Base-by-base conservation (phyloP, 2,329 filamentous ascomycete species). In the Alternaria novae-zelandiae region DNA sequence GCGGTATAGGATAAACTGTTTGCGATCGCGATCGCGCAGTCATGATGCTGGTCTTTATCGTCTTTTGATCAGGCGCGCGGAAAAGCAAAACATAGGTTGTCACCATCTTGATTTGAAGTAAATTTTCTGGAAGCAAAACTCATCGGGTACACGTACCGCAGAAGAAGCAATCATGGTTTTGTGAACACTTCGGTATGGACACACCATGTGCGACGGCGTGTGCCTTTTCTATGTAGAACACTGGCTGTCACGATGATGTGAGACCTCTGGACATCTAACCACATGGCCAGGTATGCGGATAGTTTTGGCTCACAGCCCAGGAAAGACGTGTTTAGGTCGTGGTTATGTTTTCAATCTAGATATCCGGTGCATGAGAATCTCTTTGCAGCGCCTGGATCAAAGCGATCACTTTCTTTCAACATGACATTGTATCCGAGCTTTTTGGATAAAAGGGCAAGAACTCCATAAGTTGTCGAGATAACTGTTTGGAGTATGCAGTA, bases 261-360 rank as follows among this genome's bases (percentile, higher is more conserved):
- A 32, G 15, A 36, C 6, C 32, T 36, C 15, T 36, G 7, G 3
- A 36, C 7, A 36, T n/a, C 7, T 36, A n/a, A n/a, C 32, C 15
- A 36, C 15, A 8, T 0, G 0, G 32, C 15, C 7, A n/a, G 1
- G 32, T n/a, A n/a, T 2, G 2, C 11, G 7, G 7, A 1, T n/a
- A 5, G 1, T 32, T 41, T 10, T 17, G n/a, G n/a, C 36, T 17
- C 1, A 17, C 36, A 11, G 36, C n/a, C 1, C 36, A 3, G n/a
- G 36, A 17, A 41, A 41, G 36, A 41, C 36, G 11, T 41, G 15
- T 5, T 5, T 9, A 4, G 32, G 36, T 41, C 1, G 4, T 41
- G 2, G 36, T 17, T 2, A 10, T 0, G 9, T 1, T 41, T 41
- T 41, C 3, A 5, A 41, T 41, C 15, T 41, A 10, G 9, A 17